Evolutionary conservation across 192 early-diverging fungal genomes (phyloP), one percentile per base, ranked within the genome.

Genomic region (Umbelopsis vinacea): DNA sequence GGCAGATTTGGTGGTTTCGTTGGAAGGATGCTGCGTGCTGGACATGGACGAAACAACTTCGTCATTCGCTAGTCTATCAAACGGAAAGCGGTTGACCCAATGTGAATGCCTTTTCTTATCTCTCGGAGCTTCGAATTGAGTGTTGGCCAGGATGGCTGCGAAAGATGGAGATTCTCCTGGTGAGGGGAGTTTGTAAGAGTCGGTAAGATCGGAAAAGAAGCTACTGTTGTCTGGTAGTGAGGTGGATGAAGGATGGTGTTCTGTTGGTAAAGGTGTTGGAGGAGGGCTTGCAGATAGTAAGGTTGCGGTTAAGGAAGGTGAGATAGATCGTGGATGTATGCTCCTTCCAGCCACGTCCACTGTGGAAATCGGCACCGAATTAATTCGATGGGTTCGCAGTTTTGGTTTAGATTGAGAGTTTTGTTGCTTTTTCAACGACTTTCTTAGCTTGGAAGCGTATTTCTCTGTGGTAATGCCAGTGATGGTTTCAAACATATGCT

Each of bases 381-480:
- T 21, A 50, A n/a, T 50, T 50, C 48, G 57, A 37, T 37, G 57
- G 19, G 10, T 26, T 54, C 10, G 26, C 14, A 63, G 33, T 12
- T 14, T 17, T 35, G 23, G 29, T 35, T 37, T 37, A 35, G 12
- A n/a, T 63, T 37, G 33, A 63, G 57, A 66, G 15, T 23, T 14
- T 11, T 60, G 8, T 17, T 67, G 53, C 17, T 35, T 46, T 29
- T 69, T 48, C 22, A 45, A 7, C n/a, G 67, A 38, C 35, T 48
- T 68, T 22, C 45, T 38, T 22, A 71, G 52, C 40, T 21, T 50
- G 9, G 57, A 7, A 21, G 74, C 74, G 52, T 80, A 80, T 22
- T 80, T 75, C 5, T 52, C 67, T 23, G 79, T 72, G 2, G 60
- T 71, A 35, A 70, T 54, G 4, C 79, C 79, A 9, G 79, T 80